Percentiles rank a stretch among this genome's conserved stretches.
Conservation (phyloP, 805 yeast genomes). For the Nakazawaea peltata region DNA sequence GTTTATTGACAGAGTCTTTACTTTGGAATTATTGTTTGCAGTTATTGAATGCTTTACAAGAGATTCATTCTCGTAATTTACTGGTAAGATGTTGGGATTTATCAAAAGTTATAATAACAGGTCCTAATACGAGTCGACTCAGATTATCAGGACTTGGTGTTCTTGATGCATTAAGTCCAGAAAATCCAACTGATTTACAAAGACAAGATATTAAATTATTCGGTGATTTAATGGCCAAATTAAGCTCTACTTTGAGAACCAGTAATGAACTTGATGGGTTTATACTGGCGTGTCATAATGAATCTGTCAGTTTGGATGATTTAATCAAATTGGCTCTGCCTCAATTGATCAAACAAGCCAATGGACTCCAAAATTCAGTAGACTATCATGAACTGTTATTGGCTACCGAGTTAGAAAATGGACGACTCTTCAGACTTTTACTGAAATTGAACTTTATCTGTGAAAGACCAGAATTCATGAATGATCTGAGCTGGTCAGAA, state of each 20-base stretch:
- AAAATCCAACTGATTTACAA: slow-evolving; percentile 29
- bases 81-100: slow-evolving; percentile 56
- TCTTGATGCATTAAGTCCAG: slow-evolving; percentile 47
- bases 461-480: slow-evolving; percentile 61
- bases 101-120: slow-evolving; percentile 66
- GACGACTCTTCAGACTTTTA: slow-evolving; percentile 72
- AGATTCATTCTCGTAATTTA: slow-evolving; percentile 57
- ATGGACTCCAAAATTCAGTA: slow-evolving; percentile 40
- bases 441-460: slow-evolving; percentile 73
- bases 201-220: slow-evolving; percentile 48
- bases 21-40: slow-evolving; percentile 78
- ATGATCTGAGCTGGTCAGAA: slow-evolving; percentile 57
- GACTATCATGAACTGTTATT: slow-evolving; percentile 59
- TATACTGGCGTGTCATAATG: slow-evolving; percentile 25
- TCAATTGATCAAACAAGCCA: slow-evolving; percentile 36
- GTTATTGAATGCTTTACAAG: slow-evolving; percentile 57
- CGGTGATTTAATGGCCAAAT: slow-evolving; percentile 51
- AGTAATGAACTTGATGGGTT: slow-evolving; percentile 39
- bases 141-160: slow-evolving; percentile 68
- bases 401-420: slow-evolving; percentile 77
- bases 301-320: slow-evolving; percentile 16
- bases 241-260: slow-evolving; percentile 34
- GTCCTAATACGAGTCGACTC: slow-evolving; percentile 60
- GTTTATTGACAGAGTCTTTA: slow-evolving; percentile 51
- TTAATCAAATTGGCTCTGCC: slow-evolving; percentile 34